Evolutionary conservation across 495 filamentous ascomycete genomes (phyloP).

Genomic region (Aspergillus kassunensis): DNA sequence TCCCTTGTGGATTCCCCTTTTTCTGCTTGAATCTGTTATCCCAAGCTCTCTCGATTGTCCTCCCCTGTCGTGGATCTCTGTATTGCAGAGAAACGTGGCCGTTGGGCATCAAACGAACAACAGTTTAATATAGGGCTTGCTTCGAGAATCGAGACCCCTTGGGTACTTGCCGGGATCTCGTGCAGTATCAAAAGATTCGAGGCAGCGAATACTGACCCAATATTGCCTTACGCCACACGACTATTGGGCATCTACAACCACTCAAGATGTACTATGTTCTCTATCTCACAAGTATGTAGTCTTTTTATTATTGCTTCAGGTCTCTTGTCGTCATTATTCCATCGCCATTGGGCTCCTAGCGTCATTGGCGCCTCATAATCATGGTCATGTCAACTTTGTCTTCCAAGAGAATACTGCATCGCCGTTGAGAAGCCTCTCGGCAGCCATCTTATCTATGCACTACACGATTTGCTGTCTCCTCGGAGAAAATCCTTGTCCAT

Average conservation of each 20-base stretch:
- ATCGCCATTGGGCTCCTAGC: slow-evolving; percentile 2
- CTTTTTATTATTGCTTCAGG: slow-evolving; percentile 2
- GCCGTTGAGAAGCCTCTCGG: not conserved
- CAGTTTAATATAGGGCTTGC: slow-evolving; percentile 14
- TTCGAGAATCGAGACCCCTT: slow-evolving; percentile 35
- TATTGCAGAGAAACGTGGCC: slow-evolving; percentile 19
- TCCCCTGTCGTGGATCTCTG: slow-evolving; percentile 16
- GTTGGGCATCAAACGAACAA: slow-evolving; percentile 35
- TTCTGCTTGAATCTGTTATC: slow-evolving; percentile 8
- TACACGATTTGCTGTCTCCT: slow-evolving; percentile 16
- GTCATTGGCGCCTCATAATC: not conserved
- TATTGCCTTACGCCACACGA: slow-evolving; percentile 17
- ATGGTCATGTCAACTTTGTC: not conserved
- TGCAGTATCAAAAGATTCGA: slow-evolving; percentile 26
- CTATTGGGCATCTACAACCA: slow-evolving; percentile 19
- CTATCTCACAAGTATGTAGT: slow-evolving; percentile 62
- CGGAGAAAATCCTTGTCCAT: too few species aligned
- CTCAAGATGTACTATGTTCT: slow-evolving; percentile 62
- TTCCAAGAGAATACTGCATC: not conserved
- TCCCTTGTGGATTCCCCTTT: slow-evolving; percentile 12
- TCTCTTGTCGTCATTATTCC: not conserved
- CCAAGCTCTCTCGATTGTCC: slow-evolving; percentile 17
- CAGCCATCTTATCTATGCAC: slow-evolving; percentile 4
- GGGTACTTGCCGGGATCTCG: slow-evolving; percentile 30
- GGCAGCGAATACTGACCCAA: slow-evolving; percentile 24